These are phyloP conservation scores for Plicaturopsis crispa DNA, from an alignment of 768 basidiomycete species.

Conservation along the genomic window DNA sequence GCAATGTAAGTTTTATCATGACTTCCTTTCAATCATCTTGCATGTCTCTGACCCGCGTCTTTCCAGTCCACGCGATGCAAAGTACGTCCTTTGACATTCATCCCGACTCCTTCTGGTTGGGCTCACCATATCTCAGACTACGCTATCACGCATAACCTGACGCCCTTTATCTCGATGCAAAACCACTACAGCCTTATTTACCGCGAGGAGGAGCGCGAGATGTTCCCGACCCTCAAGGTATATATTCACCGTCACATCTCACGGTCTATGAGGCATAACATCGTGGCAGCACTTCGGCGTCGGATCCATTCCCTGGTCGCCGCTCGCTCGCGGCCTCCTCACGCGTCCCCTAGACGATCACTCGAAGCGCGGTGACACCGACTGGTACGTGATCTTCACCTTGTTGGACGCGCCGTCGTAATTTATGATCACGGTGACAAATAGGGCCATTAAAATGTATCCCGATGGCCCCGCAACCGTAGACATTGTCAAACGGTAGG, in stretches of 20 bases:
- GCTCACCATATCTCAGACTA: not conserved
- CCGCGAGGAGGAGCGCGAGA: constrained; percentile 34
- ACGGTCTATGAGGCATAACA: not conserved
- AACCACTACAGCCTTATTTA: constrained; percentile 35
- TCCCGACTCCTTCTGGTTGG: not conserved
- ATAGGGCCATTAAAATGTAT: constrained; percentile 10
- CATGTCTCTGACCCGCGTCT: too few species aligned
- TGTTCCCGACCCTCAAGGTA: constrained; percentile 22
- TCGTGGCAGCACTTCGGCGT: constrained; percentile 28
- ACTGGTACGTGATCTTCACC: constrained; percentile 14
- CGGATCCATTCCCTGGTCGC: constrained; percentile 39
- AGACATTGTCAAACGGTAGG: constrained; percentile 17
- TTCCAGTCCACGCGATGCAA: not conserved
- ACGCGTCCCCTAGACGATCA: constrained; percentile 1
- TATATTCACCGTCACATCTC: too few species aligned
- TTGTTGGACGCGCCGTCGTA: too few species aligned
- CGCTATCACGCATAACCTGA: constrained; percentile 10
- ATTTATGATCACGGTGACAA: too few species aligned
- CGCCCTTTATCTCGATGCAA: constrained; percentile 41
- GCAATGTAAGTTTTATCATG: constrained; percentile 14
- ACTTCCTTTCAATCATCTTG: too few species aligned
- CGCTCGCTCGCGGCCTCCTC: constrained; percentile 13
- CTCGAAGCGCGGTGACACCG: constrained; percentile 16
- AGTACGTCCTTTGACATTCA: not conserved
- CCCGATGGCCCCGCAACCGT: too few species aligned